Evolutionary conservation across 371 early-diverging fungal species (phyloP).

Genomic region (Zychaea mexicana): DNA sequence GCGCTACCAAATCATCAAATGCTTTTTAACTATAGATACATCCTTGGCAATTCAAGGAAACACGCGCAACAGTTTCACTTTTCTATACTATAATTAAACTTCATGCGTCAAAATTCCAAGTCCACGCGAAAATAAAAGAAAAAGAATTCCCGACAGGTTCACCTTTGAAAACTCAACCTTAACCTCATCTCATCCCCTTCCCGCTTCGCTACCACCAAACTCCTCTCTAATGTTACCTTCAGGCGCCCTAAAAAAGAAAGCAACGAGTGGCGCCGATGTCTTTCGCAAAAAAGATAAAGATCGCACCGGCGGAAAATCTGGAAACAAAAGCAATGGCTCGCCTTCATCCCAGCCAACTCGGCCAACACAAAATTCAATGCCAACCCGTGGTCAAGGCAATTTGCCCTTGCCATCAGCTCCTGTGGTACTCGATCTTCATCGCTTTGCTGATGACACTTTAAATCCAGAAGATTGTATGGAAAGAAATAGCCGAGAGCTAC

Average conservation of each 20-base stretch:
- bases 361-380: neutral
- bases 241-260: slow-evolving; percentile 14
- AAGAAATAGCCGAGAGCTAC: too few species aligned
- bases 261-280: slow-evolving; percentile 6
- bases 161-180: too few species aligned
- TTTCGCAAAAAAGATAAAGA: slow-evolving; percentile 17
- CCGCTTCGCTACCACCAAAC: too few species aligned
- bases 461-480: slow-evolving; percentile 54
- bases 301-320: neutral
- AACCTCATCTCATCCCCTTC: too few species aligned
- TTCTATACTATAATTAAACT: too few species aligned
- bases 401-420: slow-evolving; percentile 23
- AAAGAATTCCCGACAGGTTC: too few species aligned
- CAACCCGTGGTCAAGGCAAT: slow-evolving; percentile 19
- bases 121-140: too few species aligned
- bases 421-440: slow-evolving; percentile 46
- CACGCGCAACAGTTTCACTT: too few species aligned
- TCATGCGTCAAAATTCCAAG: too few species aligned
- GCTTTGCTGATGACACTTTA: slow-evolving; percentile 46
- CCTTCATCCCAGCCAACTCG: slow-evolving; percentile 7
- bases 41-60: too few species aligned
- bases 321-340: slow-evolving; percentile 4
- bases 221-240: slow-evolving; percentile 9
- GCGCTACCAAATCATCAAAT: too few species aligned
- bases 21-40: too few species aligned